Evolutionary conservation across 169 alveolate genomes (phyloP).

Genomic region (Amoebophrya sp.): DNA sequence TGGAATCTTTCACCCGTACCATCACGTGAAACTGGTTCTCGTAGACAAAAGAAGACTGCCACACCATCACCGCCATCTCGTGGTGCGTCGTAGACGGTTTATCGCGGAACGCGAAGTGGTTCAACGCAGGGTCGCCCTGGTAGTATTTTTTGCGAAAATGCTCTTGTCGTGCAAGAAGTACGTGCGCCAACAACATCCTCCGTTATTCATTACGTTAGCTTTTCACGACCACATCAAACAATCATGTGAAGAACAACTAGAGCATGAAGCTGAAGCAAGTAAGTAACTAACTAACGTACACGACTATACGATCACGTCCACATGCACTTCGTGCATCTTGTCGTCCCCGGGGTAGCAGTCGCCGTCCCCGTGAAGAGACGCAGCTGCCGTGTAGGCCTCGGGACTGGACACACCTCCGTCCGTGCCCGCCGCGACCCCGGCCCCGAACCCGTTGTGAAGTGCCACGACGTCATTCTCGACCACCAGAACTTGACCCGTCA

Average conservation of each 20-base stretch:
- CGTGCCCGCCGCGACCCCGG: neutral
- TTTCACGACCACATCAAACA: too few species aligned
- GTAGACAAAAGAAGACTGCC: neutral
- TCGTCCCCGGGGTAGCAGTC: neutral
- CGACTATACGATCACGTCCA: neutral
- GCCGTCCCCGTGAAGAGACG: neutral
- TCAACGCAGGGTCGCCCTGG: too few species aligned
- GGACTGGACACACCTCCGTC: neutral
- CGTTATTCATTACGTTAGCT: too few species aligned
- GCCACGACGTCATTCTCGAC: neutral
- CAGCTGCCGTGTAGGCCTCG: neutral
- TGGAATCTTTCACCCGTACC: neutral
- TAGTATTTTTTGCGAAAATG: too few species aligned
- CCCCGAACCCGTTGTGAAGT: neutral
- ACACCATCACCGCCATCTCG: neutral
- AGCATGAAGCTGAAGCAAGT: too few species aligned
- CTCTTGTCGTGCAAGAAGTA: too few species aligned
- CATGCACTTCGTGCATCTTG: neutral
- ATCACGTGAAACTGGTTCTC: conserved; percentile 9
- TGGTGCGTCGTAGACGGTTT: neutral
- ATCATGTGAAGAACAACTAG: too few species aligned
- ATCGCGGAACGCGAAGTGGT: too few species aligned
- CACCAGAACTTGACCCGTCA: neutral
- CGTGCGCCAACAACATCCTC: too few species aligned
- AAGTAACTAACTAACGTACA: too few species aligned